Evolutionary conservation across 106 monocot genomes (phyloP), one percentile per base, ranked within the genome.

Genomic region (Narthecium ossifragum): DNA sequence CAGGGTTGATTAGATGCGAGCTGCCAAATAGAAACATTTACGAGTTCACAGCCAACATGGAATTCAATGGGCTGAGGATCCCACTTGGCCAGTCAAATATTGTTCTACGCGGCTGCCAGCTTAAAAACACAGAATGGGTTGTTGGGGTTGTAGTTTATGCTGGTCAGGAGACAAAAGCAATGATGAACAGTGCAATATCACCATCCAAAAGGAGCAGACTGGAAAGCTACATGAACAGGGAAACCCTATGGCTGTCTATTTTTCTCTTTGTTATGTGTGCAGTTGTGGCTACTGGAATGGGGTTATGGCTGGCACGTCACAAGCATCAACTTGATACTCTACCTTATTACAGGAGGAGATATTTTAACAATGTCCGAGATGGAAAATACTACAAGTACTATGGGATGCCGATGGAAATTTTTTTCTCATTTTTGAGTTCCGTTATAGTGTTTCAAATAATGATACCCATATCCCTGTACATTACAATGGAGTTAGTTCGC

Each of bases 391-490:
- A 72, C 57, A 96, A 96, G 55, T 96, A 75, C 48, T 96, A 96
- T 81, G 96, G 90, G 10, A 60, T 86, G 32, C 59, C 68, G 13
- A 81, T 96, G 84, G 96, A 96, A 55, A 80, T 87, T 59, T 86
- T 96, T 52, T 96, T 96, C 74, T 80, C 96, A 46, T 96, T 96
- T 64, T 73, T 96, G 53, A 96, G 96, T 56, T 96, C 90, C 31
- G 62, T 96, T 37, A 96, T 96, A 51, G 77, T 96, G 40, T 96
- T 96, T 46, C 96, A 96, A 66, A 96, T 96, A 59, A 96, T 96
- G 96, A 96, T 96, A 59, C 96, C 96, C n/a, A 96, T 96, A 70
- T 96, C 96, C 31, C 68, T 96, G 22, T 96, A 96, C 46, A 96
- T 96, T 48, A 84, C 96, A 28, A 96, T 96, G 96, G 96, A 96